Evolutionary conservation across 2,329 filamentous ascomycete genomes (phyloP).

Genomic region (Fusarium mangiferae): DNA sequence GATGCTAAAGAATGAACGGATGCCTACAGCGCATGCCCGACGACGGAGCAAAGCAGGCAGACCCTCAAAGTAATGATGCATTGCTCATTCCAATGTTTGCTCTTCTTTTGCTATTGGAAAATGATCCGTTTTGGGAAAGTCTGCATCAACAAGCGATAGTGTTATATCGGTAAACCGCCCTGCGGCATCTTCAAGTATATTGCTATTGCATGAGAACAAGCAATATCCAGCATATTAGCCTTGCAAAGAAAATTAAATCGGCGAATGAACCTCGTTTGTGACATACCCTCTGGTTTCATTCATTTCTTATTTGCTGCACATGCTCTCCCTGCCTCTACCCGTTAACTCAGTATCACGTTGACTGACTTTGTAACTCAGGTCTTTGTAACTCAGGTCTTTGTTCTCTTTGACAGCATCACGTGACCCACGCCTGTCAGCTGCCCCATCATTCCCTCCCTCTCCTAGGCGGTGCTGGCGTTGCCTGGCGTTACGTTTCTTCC

Average conservation of each 20-base stretch:
- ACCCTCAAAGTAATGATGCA: background rate
- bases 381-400: slow-evolving; percentile 28
- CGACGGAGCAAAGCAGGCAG: background rate
- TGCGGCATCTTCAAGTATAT: background rate
- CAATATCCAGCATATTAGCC: background rate
- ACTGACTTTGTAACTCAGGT: background rate
- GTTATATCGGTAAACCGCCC: background rate
- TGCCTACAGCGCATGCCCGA: background rate
- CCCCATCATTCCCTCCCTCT: slow-evolving; percentile 33
- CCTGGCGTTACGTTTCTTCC: slow-evolving; percentile 48
- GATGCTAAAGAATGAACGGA: background rate
- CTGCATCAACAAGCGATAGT: slow-evolving; percentile 6
- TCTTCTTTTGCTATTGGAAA: background rate
- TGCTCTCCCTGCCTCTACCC: slow-evolving; percentile 12
- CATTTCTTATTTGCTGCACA: background rate
- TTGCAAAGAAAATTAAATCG: background rate
- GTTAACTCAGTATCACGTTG: background rate
- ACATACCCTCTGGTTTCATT: background rate
- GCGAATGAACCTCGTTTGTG: background rate
- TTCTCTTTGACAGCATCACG: slow-evolving; percentile 33
- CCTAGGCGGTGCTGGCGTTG: slow-evolving; percentile 41
- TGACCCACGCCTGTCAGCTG: slow-evolving; percentile 41
- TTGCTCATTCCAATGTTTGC: slow-evolving; percentile 3
- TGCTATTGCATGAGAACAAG: background rate
- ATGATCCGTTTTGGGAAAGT: background rate